Evolutionary conservation across 345 rosid species (phyloP).

Genomic region (Corymbia maculata): DNA sequence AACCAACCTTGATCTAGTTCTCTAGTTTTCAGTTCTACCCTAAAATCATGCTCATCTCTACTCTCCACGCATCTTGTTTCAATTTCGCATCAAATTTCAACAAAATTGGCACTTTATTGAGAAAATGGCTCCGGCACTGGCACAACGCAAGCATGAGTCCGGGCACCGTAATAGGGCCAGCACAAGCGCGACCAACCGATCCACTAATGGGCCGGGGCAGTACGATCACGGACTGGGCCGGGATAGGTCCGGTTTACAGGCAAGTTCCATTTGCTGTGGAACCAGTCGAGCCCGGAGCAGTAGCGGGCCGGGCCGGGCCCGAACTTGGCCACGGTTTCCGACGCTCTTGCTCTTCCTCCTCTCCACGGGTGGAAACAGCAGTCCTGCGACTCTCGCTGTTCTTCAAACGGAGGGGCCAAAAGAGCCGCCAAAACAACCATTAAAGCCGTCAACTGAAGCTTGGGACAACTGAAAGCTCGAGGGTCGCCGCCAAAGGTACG

Average conservation of each 20-base stretch:
- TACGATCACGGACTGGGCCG: not conserved
- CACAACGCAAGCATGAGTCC: not conserved
- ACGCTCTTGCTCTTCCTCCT: not conserved
- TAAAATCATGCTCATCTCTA: too few relatives aligned
- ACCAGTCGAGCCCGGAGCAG: too few relatives aligned
- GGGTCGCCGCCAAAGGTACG: not conserved
- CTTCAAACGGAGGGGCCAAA: not conserved
- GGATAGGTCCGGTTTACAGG: too few relatives aligned
- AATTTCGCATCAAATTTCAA: not conserved
- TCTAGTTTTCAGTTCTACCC: too few relatives aligned
- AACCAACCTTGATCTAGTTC: too few relatives aligned
- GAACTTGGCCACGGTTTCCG: not conserved
- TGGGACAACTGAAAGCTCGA: not conserved
- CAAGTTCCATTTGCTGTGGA: too few relatives aligned
- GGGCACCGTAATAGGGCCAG: not conserved
- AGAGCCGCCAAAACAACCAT: not conserved
- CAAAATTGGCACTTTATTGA: not conserved
- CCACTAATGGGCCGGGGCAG: not conserved
- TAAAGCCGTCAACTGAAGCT: not conserved
- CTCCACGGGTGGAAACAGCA: not conserved
- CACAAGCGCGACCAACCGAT: not conserved
- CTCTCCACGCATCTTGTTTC: too few relatives aligned
- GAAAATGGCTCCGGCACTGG: not conserved
- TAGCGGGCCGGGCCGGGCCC: not conserved
- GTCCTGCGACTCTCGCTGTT: not conserved